A percentile compares a stretch with the other conserved stretches of the same genome.
phyloP scores from a whole-genome alignment of 2,329 filamentous ascomycete genomes.

The Phialophora macrospora region DNA sequence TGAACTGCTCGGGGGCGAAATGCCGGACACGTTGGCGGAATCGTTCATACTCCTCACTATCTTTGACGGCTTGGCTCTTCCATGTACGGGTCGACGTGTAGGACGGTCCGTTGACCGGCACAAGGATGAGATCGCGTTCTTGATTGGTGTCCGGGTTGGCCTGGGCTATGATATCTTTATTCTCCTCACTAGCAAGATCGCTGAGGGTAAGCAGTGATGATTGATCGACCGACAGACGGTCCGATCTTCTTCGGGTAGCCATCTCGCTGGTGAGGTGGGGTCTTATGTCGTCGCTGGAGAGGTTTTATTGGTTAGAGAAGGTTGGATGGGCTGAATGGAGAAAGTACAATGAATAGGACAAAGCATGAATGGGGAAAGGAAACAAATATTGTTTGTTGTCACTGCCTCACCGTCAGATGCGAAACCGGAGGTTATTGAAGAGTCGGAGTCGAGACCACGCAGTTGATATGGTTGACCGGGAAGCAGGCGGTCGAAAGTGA shows the following conservation, averaged over 20 bases:
- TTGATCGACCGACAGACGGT: slow-evolving; percentile 14
- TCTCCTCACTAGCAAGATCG: slow-evolving; percentile 20
- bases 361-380: background rate
- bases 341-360: background rate
- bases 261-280: background rate
- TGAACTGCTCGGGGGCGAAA: slow-evolving; percentile 32
- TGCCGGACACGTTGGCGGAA: slow-evolving; percentile 30
- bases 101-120: slow-evolving; percentile 9
- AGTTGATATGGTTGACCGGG: slow-evolving; percentile 8
- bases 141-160: slow-evolving; percentile 18
- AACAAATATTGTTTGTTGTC: background rate
- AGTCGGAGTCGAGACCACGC: background rate
- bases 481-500: slow-evolving; percentile 5
- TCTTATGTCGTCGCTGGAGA: background rate
- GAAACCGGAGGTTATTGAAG: slow-evolving; percentile 12
- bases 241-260: slow-evolving; percentile 3
- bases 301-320: background rate
- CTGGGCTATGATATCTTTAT: slow-evolving; percentile 18
- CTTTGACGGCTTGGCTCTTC: slow-evolving; percentile 31
- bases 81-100: slow-evolving; percentile 32
- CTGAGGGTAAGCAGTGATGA: slow-evolving; percentile 8
- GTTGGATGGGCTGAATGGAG: background rate
- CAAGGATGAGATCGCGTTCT: background rate
- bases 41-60: slow-evolving; percentile 33
- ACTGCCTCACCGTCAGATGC: background rate